phyloP scores from a whole-genome alignment of 148 eudicot genomes.

The Suaeda aralocaspica region DNA sequence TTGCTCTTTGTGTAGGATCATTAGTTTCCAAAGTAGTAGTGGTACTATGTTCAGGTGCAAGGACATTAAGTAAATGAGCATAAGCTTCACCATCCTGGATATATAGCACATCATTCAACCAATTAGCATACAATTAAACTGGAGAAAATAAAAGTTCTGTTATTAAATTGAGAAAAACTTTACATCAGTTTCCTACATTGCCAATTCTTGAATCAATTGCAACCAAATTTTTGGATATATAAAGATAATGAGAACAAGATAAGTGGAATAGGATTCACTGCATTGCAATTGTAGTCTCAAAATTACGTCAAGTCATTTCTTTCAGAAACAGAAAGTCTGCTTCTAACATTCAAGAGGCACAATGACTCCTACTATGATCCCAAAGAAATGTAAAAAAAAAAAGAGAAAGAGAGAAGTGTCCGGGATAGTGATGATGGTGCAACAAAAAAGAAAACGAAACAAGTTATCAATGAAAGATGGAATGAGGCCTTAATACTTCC shows the following conservation, averaged over 20 bases:
- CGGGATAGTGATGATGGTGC: too few species aligned
- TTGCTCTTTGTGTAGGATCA: conserved; percentile 73
- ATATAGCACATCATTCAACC: background rate
- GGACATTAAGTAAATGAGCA: conserved; percentile 78
- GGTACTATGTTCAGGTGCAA: conserved; percentile 70
- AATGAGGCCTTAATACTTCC: background rate
- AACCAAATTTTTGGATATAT: too few species aligned
- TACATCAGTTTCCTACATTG: too few species aligned
- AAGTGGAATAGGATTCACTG: background rate
- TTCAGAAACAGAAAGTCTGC: background rate
- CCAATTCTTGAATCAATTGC: too few species aligned
- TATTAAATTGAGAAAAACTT: too few species aligned
- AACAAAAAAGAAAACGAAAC: too few species aligned
- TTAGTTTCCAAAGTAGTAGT: conserved; percentile 44
- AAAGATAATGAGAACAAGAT: background rate
- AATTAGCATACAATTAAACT: background rate
- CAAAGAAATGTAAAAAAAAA: too few species aligned
- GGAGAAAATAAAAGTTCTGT: too few species aligned
- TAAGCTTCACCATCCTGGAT: conserved; percentile 87
- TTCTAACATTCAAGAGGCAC: background rate
- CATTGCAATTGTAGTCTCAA: background rate
- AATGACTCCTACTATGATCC: too few species aligned
- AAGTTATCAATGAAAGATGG: background rate
- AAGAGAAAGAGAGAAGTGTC: too few species aligned
- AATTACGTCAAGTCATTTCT: too few species aligned